These are phyloP conservation scores for Pouteria campechiana DNA, from an alignment of 179 eudicot species.

Conservation along the genomic window DNA sequence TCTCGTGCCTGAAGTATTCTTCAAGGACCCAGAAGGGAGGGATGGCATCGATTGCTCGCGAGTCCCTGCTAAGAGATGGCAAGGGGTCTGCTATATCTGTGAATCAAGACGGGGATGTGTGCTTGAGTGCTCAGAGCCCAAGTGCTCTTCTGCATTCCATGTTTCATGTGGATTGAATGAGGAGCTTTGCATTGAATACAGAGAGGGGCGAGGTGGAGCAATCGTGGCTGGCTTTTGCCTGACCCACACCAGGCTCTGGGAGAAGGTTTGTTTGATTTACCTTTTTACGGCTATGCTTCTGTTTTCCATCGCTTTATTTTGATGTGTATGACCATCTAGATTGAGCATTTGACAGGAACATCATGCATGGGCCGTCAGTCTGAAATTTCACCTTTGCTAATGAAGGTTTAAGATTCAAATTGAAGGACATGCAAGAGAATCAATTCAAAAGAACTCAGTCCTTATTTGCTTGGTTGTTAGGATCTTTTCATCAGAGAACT, in stretches of 20 bases:
- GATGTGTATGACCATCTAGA: no score
- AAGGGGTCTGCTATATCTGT: constrained; percentile 53
- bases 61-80: constrained; percentile 52
- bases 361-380: no score
- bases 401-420: no score
- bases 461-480: no score
- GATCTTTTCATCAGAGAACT: no score
- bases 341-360: no score
- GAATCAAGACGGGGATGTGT: constrained; percentile 45
- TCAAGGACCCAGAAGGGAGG: constrained; percentile 56
- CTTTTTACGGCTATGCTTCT: no score
- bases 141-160: constrained; percentile 58
- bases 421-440: no score
- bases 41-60: constrained; percentile 59
- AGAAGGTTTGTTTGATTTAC: constrained; percentile 58
- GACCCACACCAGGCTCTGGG: constrained; percentile 66
- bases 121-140: constrained; percentile 71
- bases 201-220: constrained; percentile 42
- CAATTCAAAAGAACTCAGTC: no score
- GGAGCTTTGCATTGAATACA: constrained; percentile 72
- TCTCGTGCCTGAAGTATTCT: constrained; percentile 80
- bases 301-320: background rate
- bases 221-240: constrained; percentile 80
- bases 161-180: constrained; percentile 76
- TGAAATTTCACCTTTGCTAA: no score